Base-by-base conservation (phyloP, 2,329 filamentous ascomycete species). In the Botrytis galanthina region DNA sequence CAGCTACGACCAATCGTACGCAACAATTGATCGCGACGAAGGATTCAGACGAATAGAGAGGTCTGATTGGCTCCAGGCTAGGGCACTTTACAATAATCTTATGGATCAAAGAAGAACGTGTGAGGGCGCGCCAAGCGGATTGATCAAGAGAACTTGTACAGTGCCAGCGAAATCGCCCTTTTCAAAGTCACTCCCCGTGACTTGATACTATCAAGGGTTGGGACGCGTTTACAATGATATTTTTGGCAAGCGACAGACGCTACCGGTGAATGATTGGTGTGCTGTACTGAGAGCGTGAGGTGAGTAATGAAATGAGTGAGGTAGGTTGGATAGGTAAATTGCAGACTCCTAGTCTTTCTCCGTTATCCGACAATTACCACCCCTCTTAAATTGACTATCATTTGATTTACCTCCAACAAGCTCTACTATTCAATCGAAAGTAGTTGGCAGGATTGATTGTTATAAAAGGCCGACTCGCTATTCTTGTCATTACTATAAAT, bases 61-160 rank as follows among this genome's bases (percentile, higher is more conserved):
- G 22, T 61, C n/a, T 70, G n/a, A 61, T 70, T 70, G 67, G 67
- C 67, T 61, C n/a, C 29, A 57, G 10, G 5, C 8, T 16, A 68
- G 16, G 9, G 7, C 64, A 9, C 16, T 57, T 18, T 70, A 61
- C 29, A 46, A 32, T 70, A 22, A n/a, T 46, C 29, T 61, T 32
- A 61, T 70, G 51, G 12, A 61, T 32, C 20, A 54, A 46, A n/a
- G 54, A 61, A 12, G 29, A 44, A 26, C 48, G 10, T 42, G 16
- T 16, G 14, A n/a, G 16, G 26, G 48, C 44, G 12, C 29, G 54
- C n/a, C 67, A 70, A 70, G 22, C n/a, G n/a, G 9, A 44, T 44
- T 22, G 26, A 35, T 46, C 9, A 1, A 46, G 20, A 44, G 26
- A 44, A 44, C 10, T 20, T 32, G 39, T 39, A 60, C 39, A 61